Evolutionary conservation across 495 filamentous ascomycete species (phyloP).

Genomic region (Penicillium riverlandense): DNA sequence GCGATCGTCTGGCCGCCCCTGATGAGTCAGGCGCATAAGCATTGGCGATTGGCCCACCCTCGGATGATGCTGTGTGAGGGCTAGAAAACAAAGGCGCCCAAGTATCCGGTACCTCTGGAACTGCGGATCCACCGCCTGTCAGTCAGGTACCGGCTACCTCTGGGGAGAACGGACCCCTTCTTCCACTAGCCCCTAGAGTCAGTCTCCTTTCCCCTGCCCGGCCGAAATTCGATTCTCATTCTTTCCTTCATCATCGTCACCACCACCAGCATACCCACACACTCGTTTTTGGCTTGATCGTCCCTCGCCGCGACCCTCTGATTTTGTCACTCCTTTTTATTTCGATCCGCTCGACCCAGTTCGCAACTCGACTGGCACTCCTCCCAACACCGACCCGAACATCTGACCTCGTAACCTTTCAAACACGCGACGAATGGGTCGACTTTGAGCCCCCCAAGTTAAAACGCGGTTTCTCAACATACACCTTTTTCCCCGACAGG

Average conservation of each 20-base stretch:
- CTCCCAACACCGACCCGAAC: neutral
- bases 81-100: too few species aligned
- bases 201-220: neutral
- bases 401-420: neutral
- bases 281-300: neutral
- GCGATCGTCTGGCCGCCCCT: constrained; percentile 2
- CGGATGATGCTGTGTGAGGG: too few species aligned
- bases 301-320: too few species aligned
- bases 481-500: constrained; percentile 19
- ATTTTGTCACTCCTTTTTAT: neutral
- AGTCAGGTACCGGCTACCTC: neutral
- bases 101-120: too few species aligned
- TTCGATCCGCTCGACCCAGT: neutral
- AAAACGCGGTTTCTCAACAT: constrained; percentile 2
- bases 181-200: neutral
- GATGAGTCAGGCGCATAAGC: neutral
- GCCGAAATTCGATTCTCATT: constrained; percentile 1
- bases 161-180: constrained; percentile 3
- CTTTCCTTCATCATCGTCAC: neutral
- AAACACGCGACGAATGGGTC: too few species aligned
- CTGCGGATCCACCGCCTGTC: too few species aligned
- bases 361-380: constrained; percentile 4
- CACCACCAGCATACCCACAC: neutral
- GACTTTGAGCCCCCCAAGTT: too few species aligned
- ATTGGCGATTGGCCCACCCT: neutral